Evolutionary conservation across 164 flowering plant species (phyloP).

Genomic region (Tetracentron sinense): DNA sequence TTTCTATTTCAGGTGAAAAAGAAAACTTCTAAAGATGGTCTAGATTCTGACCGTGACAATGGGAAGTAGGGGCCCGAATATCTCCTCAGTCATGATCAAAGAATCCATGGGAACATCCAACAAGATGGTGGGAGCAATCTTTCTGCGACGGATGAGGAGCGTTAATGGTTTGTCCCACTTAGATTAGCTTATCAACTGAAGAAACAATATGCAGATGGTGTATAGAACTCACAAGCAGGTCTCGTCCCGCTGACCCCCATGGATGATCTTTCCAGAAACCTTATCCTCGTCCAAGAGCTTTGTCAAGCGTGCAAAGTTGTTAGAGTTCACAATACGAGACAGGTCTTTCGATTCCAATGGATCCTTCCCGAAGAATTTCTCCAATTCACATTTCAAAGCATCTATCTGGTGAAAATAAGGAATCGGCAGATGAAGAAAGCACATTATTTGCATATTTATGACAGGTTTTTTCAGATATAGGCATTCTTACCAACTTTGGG

Average conservation of each 20-base stretch:
- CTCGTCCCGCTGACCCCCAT: conserved; percentile 73
- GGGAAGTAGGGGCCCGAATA: conserved; percentile 94
- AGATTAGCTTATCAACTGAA: neutral
- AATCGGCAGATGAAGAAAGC: conserved; percentile 3
- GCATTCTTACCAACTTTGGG: conserved; percentile 53
- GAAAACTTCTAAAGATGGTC: neutral
- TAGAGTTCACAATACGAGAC: conserved; percentile 73
- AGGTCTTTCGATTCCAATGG: conserved; percentile 70
- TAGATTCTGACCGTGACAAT: conserved; percentile 56
- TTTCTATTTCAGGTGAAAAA: too few relatives aligned
- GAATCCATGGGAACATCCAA: conserved; percentile 82
- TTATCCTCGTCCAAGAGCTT: conserved; percentile 72
- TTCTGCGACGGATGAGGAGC: conserved; percentile 35
- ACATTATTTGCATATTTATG: neutral
- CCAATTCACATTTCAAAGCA: conserved; percentile 49
- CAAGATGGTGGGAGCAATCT: conserved; percentile 80
- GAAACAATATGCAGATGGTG: neutral
- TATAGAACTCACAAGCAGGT: conserved; percentile 48
- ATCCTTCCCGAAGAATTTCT: conserved; percentile 64
- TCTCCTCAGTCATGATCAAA: conserved; percentile 86
- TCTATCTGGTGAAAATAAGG: conserved; percentile 42
- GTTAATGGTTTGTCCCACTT: neutral
- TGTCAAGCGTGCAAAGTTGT: conserved; percentile 64
- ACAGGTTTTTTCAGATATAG: neutral
- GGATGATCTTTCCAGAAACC: conserved; percentile 63